Evolutionary conservation across 345 rosid species (phyloP), one percentile per base, ranked within the genome.

Genomic region (Durio zibethinus): DNA sequence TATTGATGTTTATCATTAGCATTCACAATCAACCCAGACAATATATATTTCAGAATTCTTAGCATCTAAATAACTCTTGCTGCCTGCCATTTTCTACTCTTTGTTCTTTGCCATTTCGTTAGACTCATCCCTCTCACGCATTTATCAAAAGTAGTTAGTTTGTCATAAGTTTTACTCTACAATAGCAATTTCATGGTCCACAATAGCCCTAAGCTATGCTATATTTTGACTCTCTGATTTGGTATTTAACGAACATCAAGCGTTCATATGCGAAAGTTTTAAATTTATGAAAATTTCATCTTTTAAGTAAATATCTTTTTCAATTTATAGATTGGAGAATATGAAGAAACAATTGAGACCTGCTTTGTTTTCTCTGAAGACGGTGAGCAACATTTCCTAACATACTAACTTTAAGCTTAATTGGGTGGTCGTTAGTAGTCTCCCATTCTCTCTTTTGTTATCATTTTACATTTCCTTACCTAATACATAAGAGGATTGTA

Each of bases 301-400:
- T 1, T 62, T 53, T 43, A n/a, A 50, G 8, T 35, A 71, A 27
- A 45, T 20, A 15, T 20, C 18, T 40, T n/a, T 57, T 23, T 53
- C 73, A 4, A 36, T 27, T 43, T 59, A 48, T 87, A 89, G 92
- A 84, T 89, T 61, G 90, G 90, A 73, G 83, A 85, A 64, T 89
- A 89, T 29, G 89, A 89, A 77, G 93, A 89, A 81, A 85, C 90
- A 59, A 80, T 86, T n/a, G 93, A 90, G 27, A 87, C 88, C 33
- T 85, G 89, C 82, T 52, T 87, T 79, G 81, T 85, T 69, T 83
- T 89, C 79, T 76, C 87, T 0, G 85, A 89, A 84, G 80, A 83
- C 15, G 90, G 92, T 87, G 35, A 83, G 79, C 40, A 23, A 33
- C 63, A 16, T 78, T 74, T 43, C 50, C 53, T n/a, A 9, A n/a